Evolutionary conservation across 164 flowering plant species (phyloP), one percentile per base, ranked within the genome.

Genomic region (Vitis amurensis): DNA sequence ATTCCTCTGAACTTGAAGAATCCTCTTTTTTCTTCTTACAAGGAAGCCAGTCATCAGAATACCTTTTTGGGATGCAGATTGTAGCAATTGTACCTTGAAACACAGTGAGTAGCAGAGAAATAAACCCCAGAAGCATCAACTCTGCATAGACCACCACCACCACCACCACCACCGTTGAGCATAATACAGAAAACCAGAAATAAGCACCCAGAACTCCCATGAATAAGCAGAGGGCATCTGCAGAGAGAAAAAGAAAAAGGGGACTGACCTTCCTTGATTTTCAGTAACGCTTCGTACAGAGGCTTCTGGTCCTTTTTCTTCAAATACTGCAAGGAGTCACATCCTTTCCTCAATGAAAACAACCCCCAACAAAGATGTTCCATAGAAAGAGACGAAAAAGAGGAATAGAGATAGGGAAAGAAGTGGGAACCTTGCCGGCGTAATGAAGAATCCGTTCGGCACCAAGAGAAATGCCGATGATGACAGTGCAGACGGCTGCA

Each of bases 111-210:
- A 92, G 78, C 68, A 92, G 82, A 3, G 97, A 90, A 61, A 92
- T 89, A 74, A 92, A 92, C 55, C 97, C 95, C 85, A 92, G 57
- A 51, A 92, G 70, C 97, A 92, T 90, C 88, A 92, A 75, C 83
- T 92, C 97, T 92, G 91, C 75, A 65, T 47, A 30, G 0, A 61
- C 15, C 61, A 55, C 15, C 59, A 14, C 31, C 8, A 55, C 15
- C 59, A 14, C 31, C 8, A 63, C 7, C 27, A 23, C 27, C 27
- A 23, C 27, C 27, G 27, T 23, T 23, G 8, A 47, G 4, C 17
- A 30, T 12, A 3, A 53, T 12, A 13, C 11, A 53, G 3, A 27
- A 52, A 51, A 5, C 8, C 9, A 52, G 8, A 52, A n/a, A 29
- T 16, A 29, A 23, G 27, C 27, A 1, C 27, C 27, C 27, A 23